phyloP scores from a whole-genome alignment of 2,329 filamentous ascomycete species.

The Nemania abortiva region DNA sequence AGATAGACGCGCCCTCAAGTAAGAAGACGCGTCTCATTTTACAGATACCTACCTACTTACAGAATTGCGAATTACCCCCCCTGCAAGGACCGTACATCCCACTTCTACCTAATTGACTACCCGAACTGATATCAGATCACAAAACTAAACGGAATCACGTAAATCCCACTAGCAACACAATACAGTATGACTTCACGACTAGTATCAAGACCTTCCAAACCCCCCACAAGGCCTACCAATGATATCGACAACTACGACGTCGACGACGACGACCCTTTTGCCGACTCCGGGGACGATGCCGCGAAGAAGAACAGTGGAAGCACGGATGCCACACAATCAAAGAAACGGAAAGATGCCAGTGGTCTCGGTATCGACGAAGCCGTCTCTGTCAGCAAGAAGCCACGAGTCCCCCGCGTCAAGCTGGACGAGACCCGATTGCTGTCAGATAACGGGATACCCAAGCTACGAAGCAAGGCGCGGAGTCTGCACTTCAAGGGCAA shows the following conservation, averaged over 20 bases:
- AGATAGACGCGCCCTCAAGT: conserved; percentile 26
- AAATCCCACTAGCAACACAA: background rate
- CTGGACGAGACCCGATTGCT: conserved; percentile 89
- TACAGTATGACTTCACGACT: conserved; percentile 49
- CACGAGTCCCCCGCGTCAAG: conserved; percentile 79
- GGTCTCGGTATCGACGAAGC: conserved; percentile 87
- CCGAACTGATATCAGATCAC: background rate
- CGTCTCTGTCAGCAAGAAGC: conserved; percentile 82
- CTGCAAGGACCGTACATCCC: background rate
- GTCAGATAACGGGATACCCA: conserved; percentile 85
- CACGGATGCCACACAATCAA: conserved; percentile 47
- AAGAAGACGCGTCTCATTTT: conserved; percentile 23
- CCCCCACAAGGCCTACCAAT: conserved; percentile 64
- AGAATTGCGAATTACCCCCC: background rate
- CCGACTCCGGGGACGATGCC: conserved; percentile 55
- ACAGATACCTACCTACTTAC: too few species aligned
- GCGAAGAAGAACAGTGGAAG: conserved; percentile 48
- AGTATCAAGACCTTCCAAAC: conserved; percentile 33
- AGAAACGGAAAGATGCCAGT: conserved; percentile 63
- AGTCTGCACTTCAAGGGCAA: conserved; percentile 88
- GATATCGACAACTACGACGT: conserved; percentile 83
- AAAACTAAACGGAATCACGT: too few species aligned
- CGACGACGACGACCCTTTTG: conserved; percentile 63
- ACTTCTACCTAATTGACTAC: background rate
- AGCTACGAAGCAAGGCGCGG: conserved; percentile 77